phyloP scores from a whole-genome alignment of 2,329 filamentous ascomycete species.

The Ceratocystis cubensis region DNA sequence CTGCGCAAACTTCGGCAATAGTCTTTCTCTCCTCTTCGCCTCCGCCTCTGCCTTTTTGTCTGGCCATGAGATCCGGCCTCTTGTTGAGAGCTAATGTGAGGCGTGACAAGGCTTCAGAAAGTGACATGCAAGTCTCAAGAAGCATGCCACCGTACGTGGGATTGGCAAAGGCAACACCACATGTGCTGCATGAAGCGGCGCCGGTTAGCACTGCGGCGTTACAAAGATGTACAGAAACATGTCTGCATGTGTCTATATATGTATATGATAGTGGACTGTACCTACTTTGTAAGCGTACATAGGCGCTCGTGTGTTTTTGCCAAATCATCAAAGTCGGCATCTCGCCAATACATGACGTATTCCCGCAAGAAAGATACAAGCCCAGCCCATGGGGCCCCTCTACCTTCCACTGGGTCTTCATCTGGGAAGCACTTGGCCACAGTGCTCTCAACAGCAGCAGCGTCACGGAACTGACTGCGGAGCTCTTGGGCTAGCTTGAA shows the following conservation, averaged over 20 bases:
- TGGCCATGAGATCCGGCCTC: constrained; percentile 58
- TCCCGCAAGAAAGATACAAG: constrained; percentile 69
- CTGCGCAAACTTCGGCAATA: constrained; percentile 74
- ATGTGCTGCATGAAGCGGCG: constrained; percentile 44
- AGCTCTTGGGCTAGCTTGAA: constrained; percentile 56
- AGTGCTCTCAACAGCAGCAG: constrained; percentile 46
- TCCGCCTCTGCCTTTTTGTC: constrained; percentile 26
- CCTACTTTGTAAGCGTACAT: constrained; percentile 62
- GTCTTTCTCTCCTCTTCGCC: constrained; percentile 59
- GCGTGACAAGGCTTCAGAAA: constrained; percentile 67
- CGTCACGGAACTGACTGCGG: constrained; percentile 39
- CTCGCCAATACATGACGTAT: constrained; percentile 69
- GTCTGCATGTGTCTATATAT: neutral
- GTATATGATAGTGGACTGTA: constrained; percentile 19
- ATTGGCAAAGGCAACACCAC: constrained; percentile 68
- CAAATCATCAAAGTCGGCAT: constrained; percentile 64
- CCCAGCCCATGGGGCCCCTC: constrained; percentile 58
- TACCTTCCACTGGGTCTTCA: constrained; percentile 42
- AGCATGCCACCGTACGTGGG: constrained; percentile 68
- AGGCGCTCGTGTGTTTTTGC: constrained; percentile 63
- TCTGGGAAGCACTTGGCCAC: constrained; percentile 53
- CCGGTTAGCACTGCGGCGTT: neutral
- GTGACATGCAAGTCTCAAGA: constrained; percentile 68
- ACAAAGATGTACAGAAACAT: neutral
- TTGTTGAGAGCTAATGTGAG: constrained; percentile 76